These are phyloP conservation scores for Grosmannia clavigera DNA, from an alignment of 2,329 filamentous ascomycete species.

Conservation along the genomic window DNA sequence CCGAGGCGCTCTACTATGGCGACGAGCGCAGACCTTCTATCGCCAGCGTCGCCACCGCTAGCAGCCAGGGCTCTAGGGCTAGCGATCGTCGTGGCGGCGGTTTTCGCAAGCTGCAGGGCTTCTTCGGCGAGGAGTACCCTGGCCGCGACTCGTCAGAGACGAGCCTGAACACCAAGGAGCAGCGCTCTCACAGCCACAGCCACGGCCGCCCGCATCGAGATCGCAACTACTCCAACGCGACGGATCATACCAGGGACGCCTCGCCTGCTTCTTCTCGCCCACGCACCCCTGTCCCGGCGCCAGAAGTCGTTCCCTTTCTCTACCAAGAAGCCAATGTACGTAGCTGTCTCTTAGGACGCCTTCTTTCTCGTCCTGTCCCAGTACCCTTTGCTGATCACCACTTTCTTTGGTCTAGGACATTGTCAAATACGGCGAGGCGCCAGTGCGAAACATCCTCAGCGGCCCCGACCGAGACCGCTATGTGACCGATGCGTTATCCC, in stretches of 20 bases:
- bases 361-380: background rate
- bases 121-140: slow-evolving; percentile 84
- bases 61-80: slow-evolving; percentile 70
- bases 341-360: slow-evolving; percentile 13
- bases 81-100: slow-evolving; percentile 59
- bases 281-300: slow-evolving; percentile 73
- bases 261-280: slow-evolving; percentile 69
- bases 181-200: slow-evolving; percentile 51
- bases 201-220: slow-evolving; percentile 51
- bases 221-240: slow-evolving; percentile 69
- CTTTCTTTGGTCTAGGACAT: slow-evolving; percentile 44
- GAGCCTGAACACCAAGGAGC: slow-evolving; percentile 48
- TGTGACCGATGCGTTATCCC: slow-evolving; percentile 33
- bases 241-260: slow-evolving; percentile 58
- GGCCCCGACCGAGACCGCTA: slow-evolving; percentile 60
- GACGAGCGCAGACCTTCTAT: slow-evolving; percentile 78
- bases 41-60: slow-evolving; percentile 69
- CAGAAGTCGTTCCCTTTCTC: slow-evolving; percentile 93
- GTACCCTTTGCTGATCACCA: background rate
- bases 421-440: slow-evolving; percentile 63
- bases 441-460: slow-evolving; percentile 56
- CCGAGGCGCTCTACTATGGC: slow-evolving; percentile 46
- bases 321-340: slow-evolving; percentile 76
- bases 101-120: slow-evolving; percentile 74
- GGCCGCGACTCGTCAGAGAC: slow-evolving; percentile 63